Percentiles rank a stretch among this genome's conserved stretches.
Conservation (phyloP, 1,284 basidiomycete genomes). For the Coniophora puteana region DNA sequence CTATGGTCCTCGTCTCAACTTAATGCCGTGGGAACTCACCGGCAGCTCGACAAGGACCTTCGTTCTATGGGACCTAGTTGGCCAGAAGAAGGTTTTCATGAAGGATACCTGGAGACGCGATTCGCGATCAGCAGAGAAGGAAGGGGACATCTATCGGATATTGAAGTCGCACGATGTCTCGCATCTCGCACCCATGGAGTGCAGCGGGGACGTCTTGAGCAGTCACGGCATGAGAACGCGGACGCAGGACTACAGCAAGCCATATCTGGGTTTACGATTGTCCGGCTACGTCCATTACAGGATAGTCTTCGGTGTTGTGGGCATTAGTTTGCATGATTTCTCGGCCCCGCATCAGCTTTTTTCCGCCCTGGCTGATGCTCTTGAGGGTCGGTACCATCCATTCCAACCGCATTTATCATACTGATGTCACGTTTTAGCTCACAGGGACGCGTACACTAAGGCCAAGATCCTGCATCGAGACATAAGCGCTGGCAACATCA, state of each 20-base stretch:
- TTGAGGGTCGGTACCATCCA: not conserved
- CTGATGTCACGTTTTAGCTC: not conserved
- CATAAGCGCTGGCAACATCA: conserved; percentile 13
- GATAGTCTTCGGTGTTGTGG: too few relatives aligned
- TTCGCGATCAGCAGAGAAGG: not conserved
- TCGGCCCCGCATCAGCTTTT: too few relatives aligned
- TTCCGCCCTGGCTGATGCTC: too few relatives aligned
- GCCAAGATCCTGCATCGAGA: conserved; percentile 11
- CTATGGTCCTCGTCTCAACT: too few relatives aligned
- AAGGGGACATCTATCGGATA: conserved; percentile 1
- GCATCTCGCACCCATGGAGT: conserved; percentile 1
- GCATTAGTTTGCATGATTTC: too few relatives aligned
- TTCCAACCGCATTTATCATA: not conserved
- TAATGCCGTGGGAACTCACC: too few relatives aligned
- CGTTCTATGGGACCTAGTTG: not conserved
- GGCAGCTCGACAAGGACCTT: too few relatives aligned
- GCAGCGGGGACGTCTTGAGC: conserved; percentile 2
- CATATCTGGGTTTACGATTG: too few relatives aligned
- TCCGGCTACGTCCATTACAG: too few relatives aligned
- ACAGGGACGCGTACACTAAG: not conserved
- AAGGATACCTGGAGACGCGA: conserved; percentile 3
- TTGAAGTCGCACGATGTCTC: not conserved
- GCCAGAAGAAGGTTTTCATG: conserved; percentile 2
- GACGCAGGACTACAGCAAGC: not conserved
- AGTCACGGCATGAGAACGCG: too few relatives aligned